Evolutionary conservation across 495 filamentous ascomycete genomes (phyloP), one percentile per base, ranked within the genome.

Genomic region (Neurospora sp.): DNA sequence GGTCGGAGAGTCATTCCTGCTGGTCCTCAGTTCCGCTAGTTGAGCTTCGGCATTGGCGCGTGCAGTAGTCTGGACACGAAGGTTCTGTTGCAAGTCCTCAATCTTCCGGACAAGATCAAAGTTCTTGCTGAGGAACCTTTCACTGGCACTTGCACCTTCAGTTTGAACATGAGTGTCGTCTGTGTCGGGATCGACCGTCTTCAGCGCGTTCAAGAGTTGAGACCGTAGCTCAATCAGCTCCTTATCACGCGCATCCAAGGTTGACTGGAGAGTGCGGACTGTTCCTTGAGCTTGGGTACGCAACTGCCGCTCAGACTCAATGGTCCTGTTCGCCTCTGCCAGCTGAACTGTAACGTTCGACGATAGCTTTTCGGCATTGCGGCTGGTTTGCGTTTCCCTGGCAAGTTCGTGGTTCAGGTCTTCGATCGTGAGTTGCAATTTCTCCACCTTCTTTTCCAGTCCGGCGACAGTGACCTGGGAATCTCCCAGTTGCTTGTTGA

Each of bases 371-470:
- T 99, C 96, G 18, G 96, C 96, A 80, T 91, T 94, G 18, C 96
- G 91, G 75, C 90, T 97, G 46, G 90, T 90, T 83, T 98, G 96
- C 76, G 96, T 95, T 80, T 98, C 96, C 16, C 93, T 86, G 37
- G 90, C 92, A 44, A 98, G 88, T 81, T 98, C 95, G 80, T 99
- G 96, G 76, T 95, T 97, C 37, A 98, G 85, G 81, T 99, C 96
- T 78, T 99, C 96, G 16, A 98, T 81, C 77, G 87, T 94, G 71
- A 99, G 86, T 27, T 94, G 88, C 41, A 98, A 84, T 83, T 98
- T 98, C 82, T 98, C 96, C 73, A 97, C 94, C 80, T 97, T 93
- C 85, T 98, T 98, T 82, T 98, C 95, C 38, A 97, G 80, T 3
- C 93, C 92, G 2, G 92, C 91, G 71, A 98, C 90, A 12, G 91